These are phyloP conservation scores for Asterella californica DNA, from an alignment of 225 moss, liverwort and hornwort species.

Conservation along the genomic window DNA sequence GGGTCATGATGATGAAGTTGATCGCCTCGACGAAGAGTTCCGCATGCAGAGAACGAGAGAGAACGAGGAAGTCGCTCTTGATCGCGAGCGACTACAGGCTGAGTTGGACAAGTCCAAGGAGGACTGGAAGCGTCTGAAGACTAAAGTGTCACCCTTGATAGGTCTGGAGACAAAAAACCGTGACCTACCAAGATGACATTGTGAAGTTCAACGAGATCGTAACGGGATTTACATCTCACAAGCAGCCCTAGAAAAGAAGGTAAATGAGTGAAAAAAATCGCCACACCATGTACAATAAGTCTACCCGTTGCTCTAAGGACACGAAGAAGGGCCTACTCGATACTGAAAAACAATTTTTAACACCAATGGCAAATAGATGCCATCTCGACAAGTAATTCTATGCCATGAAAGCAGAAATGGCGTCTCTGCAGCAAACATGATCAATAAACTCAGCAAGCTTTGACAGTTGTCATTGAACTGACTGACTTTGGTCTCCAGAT, in stretches of 20 bases:
- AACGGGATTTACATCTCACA: slow-evolving; percentile 57
- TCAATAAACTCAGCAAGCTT: not conserved
- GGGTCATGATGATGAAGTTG: slow-evolving; percentile 62
- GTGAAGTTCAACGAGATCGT: slow-evolving; percentile 58
- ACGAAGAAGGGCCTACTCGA: not conserved
- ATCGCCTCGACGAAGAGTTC: slow-evolving; percentile 34
- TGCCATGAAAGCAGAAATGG: not conserved
- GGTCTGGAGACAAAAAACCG: slow-evolving; percentile 53
- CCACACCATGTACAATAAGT: slow-evolving; percentile 54
- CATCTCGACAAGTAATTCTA: not conserved
- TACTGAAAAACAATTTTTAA: too few relatives aligned
- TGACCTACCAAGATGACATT: slow-evolving; percentile 75
- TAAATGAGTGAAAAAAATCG: slow-evolving; percentile 65
- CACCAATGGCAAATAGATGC: slow-evolving; percentile 45
- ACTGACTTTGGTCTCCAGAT: slow-evolving; percentile 54
- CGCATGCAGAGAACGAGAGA: slow-evolving; percentile 47
- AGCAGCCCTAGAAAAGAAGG: slow-evolving; percentile 71
- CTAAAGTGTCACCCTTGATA: slow-evolving; percentile 50
- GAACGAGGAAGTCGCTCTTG: slow-evolving; percentile 34
- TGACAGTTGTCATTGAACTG: slow-evolving; percentile 63
- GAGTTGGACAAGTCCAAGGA: slow-evolving; percentile 46
- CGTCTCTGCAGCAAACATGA: too few relatives aligned
- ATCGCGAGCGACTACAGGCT: slow-evolving; percentile 39
- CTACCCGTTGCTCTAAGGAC: not conserved
- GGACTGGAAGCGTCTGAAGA: slow-evolving; percentile 42